Evolutionary conservation across 768 basidiomycete genomes (phyloP).

Genomic region (Rhodocollybia butyracea): DNA sequence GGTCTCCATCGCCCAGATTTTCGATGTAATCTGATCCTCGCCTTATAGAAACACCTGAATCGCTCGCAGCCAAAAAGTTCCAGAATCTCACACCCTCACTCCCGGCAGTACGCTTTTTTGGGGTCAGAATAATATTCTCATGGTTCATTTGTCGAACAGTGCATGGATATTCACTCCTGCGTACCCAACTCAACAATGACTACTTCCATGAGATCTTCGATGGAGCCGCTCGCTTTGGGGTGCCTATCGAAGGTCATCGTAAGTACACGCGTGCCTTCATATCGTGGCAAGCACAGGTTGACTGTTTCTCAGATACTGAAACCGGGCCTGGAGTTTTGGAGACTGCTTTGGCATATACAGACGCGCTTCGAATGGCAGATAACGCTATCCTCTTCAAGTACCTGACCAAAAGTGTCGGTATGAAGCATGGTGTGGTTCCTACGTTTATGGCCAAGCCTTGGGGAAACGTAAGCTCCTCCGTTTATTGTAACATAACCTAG

Average conservation of each 20-base stretch:
- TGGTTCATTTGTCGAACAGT: constrained; percentile 41
- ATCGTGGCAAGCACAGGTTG: background rate
- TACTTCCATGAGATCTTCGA: constrained; percentile 93
- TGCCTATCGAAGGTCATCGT: constrained; percentile 89
- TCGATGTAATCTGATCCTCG: background rate
- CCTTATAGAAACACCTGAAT: constrained; percentile 73
- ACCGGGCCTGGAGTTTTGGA: constrained; percentile 89
- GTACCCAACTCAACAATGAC: constrained; percentile 83
- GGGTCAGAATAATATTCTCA: background rate
- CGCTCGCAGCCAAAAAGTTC: constrained; percentile 76
- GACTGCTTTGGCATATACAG: constrained; percentile 84
- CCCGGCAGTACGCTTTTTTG: constrained; percentile 75
- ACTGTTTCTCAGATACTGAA: constrained; percentile 66
- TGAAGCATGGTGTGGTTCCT: constrained; percentile 84
- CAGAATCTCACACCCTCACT: constrained; percentile 74
- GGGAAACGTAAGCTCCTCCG: constrained; percentile 65
- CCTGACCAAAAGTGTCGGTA: constrained; percentile 86
- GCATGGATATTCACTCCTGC: constrained; percentile 94
- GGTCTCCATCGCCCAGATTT: background rate
- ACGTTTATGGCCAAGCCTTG: constrained; percentile 99
- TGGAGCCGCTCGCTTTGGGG: constrained; percentile 62
- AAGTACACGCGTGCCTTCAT: constrained; percentile 18
- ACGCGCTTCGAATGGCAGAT: constrained; percentile 80
- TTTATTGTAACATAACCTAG: background rate
- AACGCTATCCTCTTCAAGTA: constrained; percentile 93